These are phyloP conservation scores for Penicillium nucicola DNA, from an alignment of 495 filamentous ascomycete species.

Conservation along the genomic window DNA sequence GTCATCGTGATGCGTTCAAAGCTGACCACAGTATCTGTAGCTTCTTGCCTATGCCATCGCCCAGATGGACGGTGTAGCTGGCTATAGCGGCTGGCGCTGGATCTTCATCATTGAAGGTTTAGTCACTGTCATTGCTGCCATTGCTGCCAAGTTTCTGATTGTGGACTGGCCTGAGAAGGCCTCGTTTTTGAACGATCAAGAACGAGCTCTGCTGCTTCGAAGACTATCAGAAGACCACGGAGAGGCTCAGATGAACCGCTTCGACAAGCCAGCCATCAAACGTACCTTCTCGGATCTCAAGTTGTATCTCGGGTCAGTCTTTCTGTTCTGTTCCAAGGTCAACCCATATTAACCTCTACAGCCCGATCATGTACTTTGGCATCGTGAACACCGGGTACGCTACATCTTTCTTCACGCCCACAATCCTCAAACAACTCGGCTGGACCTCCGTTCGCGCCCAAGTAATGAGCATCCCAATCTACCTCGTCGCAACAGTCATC, in stretches of 20 bases:
- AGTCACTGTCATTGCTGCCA: slow-evolving; percentile 44
- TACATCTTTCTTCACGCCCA: slow-evolving; percentile 53
- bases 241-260: slow-evolving; percentile 45
- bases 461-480: slow-evolving; percentile 55
- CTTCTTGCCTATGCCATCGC: slow-evolving; percentile 59
- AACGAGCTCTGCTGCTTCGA: slow-evolving; percentile 41
- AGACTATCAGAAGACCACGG: slow-evolving; percentile 42
- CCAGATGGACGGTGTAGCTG: slow-evolving; percentile 51
- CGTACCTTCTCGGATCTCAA: slow-evolving; percentile 54
- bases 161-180: slow-evolving; percentile 55
- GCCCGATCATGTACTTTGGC: slow-evolving; percentile 48
- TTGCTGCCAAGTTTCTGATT: slow-evolving; percentile 49
- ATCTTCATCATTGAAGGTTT: slow-evolving; percentile 68
- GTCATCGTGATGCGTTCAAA: neutral
- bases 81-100: slow-evolving; percentile 54
- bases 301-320: slow-evolving; percentile 46
- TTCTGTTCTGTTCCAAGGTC: neutral
- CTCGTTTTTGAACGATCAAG: slow-evolving; percentile 45
- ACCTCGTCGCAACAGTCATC: slow-evolving; percentile 46
- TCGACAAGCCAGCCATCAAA: slow-evolving; percentile 43
- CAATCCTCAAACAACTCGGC: slow-evolving; percentile 55
- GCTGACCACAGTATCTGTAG: slow-evolving; percentile 14
- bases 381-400: slow-evolving; percentile 50
- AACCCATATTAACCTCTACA: slow-evolving; percentile 8
- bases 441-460: slow-evolving; percentile 50